Evolutionary conservation across 768 basidiomycete genomes (phyloP), one percentile per base, ranked within the genome.

Genomic region (Rhodotorula taiwanensis): DNA sequence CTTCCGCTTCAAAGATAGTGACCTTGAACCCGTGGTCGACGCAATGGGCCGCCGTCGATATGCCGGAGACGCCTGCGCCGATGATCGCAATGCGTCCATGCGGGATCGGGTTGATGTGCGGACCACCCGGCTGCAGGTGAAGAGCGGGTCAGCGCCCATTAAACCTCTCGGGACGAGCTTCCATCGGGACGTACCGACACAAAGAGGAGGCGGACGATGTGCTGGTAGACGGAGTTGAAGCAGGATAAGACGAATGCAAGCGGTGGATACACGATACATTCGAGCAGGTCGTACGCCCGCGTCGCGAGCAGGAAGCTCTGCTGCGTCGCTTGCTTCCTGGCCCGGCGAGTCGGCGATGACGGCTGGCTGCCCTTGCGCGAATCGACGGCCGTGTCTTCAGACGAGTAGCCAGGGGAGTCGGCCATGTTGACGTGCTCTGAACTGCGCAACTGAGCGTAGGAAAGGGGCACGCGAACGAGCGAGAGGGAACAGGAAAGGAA

Each of bases 1-100:
- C 21, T n/a, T 58, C 60, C 8, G 28, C 52, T 25, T 82, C 81
- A 67, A 77, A 81, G 4, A 82, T 77, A 30, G 80, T 78, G 16
- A 82, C 81, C 36, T 82, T 81, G 61, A 82, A 82, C 23, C 80
- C 79, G 62, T 82, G 81, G 0, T 80, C 77, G 30, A 81, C 77
- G 33, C 77, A 77, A 64, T 82, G 79, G 21, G 77, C 77, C 36
- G 34, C 49, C 18, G 21, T 30, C 20, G 33, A 50, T 16, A 83
- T 72, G 25, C 81, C 81, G 1, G 80, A 82, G 15, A 82, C 72
- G 16, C 82, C 81, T 3, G 80, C 79, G 13, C 81, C 81, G 52
- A 82, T 76, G 55, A 81, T 74, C 0, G 81, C 81, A 33, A 82
- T 77, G n/a, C 79, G 74, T 11, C 79, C 81, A 51, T 74, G 75